A percentile compares a stretch with the other conserved stretches of the same genome.
These are phyloP conservation scores for Bipolaris oryzae DNA, from an alignment of 2,329 filamentous ascomycete genomes.

Conservation along the genomic window DNA sequence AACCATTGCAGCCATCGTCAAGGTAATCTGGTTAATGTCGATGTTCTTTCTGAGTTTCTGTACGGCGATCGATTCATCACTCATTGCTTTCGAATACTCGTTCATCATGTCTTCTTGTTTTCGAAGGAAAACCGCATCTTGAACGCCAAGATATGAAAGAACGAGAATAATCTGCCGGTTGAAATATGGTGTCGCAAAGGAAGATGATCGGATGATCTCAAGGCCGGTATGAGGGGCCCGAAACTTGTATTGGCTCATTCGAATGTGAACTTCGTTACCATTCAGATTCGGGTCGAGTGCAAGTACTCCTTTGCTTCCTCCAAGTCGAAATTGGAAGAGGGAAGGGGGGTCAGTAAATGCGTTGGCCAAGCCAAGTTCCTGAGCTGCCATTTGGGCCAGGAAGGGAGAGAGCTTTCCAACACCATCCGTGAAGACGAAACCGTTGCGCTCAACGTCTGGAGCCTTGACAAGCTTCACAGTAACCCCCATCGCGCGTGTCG, in stretches of 20 bases:
- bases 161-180: slow-evolving; percentile 91
- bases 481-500: slow-evolving; percentile 76
- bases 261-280: slow-evolving; percentile 73
- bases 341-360: slow-evolving; percentile 68
- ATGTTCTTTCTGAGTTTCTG: slow-evolving; percentile 74
- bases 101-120: slow-evolving; percentile 72
- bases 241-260: slow-evolving; percentile 90
- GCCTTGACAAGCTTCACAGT: slow-evolving; percentile 65
- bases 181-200: slow-evolving; percentile 76
- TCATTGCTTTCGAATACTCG: slow-evolving; percentile 73
- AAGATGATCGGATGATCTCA: slow-evolving; percentile 84
- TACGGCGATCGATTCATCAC: slow-evolving; percentile 67
- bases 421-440: slow-evolving; percentile 83
- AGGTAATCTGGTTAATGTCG: slow-evolving; percentile 82
- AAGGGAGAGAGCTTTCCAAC: slow-evolving; percentile 89
- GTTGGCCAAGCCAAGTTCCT: slow-evolving; percentile 68
- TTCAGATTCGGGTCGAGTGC: slow-evolving; percentile 73
- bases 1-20: slow-evolving; percentile 77
- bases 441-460: slow-evolving; percentile 71
- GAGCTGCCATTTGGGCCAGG: slow-evolving; percentile 73
- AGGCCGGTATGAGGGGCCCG: slow-evolving; percentile 70
- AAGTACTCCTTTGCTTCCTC: slow-evolving; percentile 89
- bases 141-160: slow-evolving; percentile 77
- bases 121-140: slow-evolving; percentile 66
- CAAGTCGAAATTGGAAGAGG: slow-evolving; percentile 88